Evolutionary conservation across 352 stramenopile genomes (phyloP).

Genomic region (Globisporangium acanthophoron): DNA sequence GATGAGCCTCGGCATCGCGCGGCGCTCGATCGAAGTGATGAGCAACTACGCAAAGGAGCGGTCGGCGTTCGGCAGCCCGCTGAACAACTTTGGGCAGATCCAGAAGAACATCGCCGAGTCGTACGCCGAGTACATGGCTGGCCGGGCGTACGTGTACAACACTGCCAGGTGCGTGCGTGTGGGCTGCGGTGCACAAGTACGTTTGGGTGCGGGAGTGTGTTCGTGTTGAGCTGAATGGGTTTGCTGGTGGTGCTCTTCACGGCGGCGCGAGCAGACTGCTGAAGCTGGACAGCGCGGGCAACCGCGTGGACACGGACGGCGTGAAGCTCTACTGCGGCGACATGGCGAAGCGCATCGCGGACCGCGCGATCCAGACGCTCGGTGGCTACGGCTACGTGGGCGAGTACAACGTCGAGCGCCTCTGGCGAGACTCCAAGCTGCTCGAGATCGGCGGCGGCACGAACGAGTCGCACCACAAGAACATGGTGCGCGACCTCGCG

Average conservation of each 20-base stretch:
- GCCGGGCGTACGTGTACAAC: conserved; percentile 96
- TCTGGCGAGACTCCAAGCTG: conserved; percentile 98
- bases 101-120: conserved; percentile 97
- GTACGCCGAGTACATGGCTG: conserved; percentile 98
- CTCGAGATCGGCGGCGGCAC: conserved; percentile 99
- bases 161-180: conserved; percentile 65
- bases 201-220: neutral
- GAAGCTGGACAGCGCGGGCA: conserved; percentile 93
- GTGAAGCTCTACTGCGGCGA: conserved; percentile 98
- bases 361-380: conserved; percentile 97
- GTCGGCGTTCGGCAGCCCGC: conserved; percentile 91
- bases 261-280: conserved; percentile 56
- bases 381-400: conserved; percentile 99
- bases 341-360: conserved; percentile 97
- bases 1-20: conserved; percentile 95
- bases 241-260: neutral
- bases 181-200: neutral
- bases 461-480: conserved; percentile 99
- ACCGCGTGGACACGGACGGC: conserved; percentile 96
- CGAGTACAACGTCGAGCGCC: conserved; percentile 97
- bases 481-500: conserved; percentile 91
- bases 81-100: conserved; percentile 92
- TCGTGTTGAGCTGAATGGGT: neutral
- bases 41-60: conserved; percentile 91
- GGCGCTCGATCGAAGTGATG: conserved; percentile 97